Evolutionary conservation across 805 yeast genomes (phyloP).

Genomic region (Zygosaccharomyces bisporus): DNA sequence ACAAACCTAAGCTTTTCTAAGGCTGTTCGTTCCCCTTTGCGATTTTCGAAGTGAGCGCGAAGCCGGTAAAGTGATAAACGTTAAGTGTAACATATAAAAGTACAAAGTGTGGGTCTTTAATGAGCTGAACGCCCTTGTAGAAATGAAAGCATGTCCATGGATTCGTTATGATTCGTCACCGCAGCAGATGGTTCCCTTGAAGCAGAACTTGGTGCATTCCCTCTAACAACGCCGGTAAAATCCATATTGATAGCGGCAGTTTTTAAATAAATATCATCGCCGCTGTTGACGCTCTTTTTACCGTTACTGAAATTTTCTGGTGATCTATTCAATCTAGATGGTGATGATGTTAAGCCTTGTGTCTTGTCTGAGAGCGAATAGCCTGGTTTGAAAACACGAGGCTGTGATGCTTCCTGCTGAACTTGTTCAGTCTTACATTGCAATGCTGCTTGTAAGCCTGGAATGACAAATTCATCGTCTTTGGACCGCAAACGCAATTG

Average conservation of each 20-base stretch:
- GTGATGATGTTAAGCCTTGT: background rate
- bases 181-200: conserved; percentile 2
- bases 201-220: background rate
- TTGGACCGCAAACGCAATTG: conserved; percentile 18
- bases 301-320: conserved; percentile 4
- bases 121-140: conserved; percentile 22
- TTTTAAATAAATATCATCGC: too few relatives aligned
- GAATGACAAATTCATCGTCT: conserved; percentile 23
- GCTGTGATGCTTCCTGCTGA: background rate
- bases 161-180: conserved; percentile 11
- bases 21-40: too few relatives aligned
- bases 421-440: background rate
- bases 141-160: conserved; percentile 29
- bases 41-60: too few relatives aligned
- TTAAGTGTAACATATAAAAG: background rate
- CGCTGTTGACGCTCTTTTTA: conserved; percentile 2
- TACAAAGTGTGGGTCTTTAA: background rate
- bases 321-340: background rate
- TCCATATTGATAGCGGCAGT: conserved; percentile 10
- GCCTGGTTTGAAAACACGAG: conserved; percentile 10
- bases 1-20: too few relatives aligned
- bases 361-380: conserved; percentile 6
- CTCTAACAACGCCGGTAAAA: conserved; percentile 11
- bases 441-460: conserved; percentile 25
- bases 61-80: too few relatives aligned